Evolutionary conservation across 1,284 basidiomycete genomes (phyloP), one percentile per base, ranked within the genome.

Genomic region (Termitomyces sp.): DNA sequence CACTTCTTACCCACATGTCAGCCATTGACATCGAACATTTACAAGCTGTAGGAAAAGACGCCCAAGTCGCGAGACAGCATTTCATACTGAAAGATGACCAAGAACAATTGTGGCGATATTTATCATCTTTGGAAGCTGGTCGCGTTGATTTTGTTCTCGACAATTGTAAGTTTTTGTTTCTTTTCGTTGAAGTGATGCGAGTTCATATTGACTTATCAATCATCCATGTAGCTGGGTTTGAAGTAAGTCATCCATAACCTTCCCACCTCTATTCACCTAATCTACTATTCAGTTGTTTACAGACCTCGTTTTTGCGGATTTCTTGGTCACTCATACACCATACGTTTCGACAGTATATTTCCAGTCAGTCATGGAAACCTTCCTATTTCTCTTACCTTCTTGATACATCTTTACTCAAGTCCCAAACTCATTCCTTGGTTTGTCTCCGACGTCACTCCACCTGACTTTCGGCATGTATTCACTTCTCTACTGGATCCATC

Each of bases 281-380:
- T 13, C 28, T 46, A 10, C 48, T 34, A 41, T 15, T 5, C 60
- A 93, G 89, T 76, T 98, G 13, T 94, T 92, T 70, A 97, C 95
- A 1, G 97, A 98, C 67, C 73, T 98, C 31, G 85, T 98, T 19
- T 86, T 99, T 60, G 96, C 95, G 36, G 96, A 99, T 68, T 98
- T 97, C 68, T 73, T 98, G 31, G 80, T 97, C 17, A 91, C 91
- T 0, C 85, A 86, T 64, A 95, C 94, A 0, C 90, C 92, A 1
- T 88, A 88, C 66, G 83, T 92, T 47, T 79, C 80, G 7, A 80
- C 83, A 63, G 88, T 94, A 15, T 83, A 92, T 51, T 96, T 97
- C 74, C 94, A 97, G 93, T 94, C 61, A 55, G 90, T 75, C 21
- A 13, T 17, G 19, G 30, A 49, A 10, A 3, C n/a, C 9, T 24